These are phyloP conservation scores for Tetradesmus lagerheimii DNA, from an alignment of 139 green algal species.

Conservation along the genomic window DNA sequence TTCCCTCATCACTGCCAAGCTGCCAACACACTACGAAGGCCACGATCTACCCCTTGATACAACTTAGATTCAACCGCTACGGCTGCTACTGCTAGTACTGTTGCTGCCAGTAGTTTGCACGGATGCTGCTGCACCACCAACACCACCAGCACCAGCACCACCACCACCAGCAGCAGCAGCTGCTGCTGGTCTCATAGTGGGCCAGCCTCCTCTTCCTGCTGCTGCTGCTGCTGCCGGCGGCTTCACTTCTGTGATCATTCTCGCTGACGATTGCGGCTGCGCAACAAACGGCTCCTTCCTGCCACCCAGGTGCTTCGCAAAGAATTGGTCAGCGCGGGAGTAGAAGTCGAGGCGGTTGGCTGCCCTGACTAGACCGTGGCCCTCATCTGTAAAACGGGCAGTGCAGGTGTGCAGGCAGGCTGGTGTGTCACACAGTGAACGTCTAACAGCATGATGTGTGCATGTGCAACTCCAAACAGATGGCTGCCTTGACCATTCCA, in stretches of 20 bases:
- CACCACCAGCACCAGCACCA: too few relatives aligned
- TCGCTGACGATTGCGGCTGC: not conserved
- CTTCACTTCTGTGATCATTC: conserved; percentile 14
- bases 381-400: conserved; percentile 14
- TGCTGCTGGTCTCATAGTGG: not conserved
- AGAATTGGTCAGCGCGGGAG: conserved; percentile 12
- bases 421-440: too few relatives aligned
- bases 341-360: conserved; percentile 37
- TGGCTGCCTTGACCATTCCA: too few relatives aligned
- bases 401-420: not conserved
- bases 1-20: too few relatives aligned
- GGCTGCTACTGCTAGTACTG: not conserved
- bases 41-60: too few relatives aligned
- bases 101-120: not conserved
- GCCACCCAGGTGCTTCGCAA: conserved; percentile 25
- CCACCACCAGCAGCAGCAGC: not conserved
- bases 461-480: too few relatives aligned
- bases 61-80: too few relatives aligned
- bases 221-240: not conserved
- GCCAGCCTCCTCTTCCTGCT: not conserved
- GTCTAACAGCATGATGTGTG: too few relatives aligned
- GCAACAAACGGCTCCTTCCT: not conserved
- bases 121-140: too few relatives aligned
- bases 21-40: too few relatives aligned
- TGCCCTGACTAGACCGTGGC: conserved; percentile 13